These are phyloP conservation scores for Durusdinium trenchii DNA, from an alignment of 73 alveolate species.

Conservation along the genomic window DNA sequence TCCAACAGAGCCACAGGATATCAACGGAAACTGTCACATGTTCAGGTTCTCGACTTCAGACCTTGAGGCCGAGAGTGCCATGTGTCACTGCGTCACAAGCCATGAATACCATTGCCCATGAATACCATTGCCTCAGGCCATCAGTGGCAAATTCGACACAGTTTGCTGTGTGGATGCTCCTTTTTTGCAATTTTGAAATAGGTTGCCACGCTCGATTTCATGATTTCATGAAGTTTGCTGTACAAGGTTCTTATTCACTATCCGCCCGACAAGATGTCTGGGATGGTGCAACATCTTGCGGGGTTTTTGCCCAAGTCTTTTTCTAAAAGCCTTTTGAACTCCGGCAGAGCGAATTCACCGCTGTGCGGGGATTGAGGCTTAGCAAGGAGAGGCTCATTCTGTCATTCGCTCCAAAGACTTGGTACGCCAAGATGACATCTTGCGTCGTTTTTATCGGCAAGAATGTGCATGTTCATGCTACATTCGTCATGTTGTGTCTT, in stretches of 20 bases:
- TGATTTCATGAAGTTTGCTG: background rate
- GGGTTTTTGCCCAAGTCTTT: background rate
- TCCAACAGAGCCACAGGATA: no score
- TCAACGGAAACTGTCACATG: no score
- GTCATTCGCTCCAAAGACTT: conserved; percentile 94
- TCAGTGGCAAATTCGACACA: conserved; percentile 66
- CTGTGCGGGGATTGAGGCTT: conserved; percentile 26
- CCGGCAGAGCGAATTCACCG: background rate
- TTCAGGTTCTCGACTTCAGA: conserved; percentile 92
- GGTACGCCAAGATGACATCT: conserved; percentile 1
- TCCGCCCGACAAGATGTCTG: conserved; percentile 93
- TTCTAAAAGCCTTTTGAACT: background rate
- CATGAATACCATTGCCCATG: background rate
- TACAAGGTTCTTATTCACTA: conserved; percentile 85
- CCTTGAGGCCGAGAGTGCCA: conserved; percentile 23
- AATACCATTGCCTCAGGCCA: conserved; percentile 3
- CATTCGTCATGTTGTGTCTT: no score
- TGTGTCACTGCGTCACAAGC: background rate
- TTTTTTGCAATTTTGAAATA: background rate
- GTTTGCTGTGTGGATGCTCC: conserved; percentile 94
- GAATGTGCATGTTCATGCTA: background rate
- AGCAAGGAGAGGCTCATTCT: conserved; percentile 72
- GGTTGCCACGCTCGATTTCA: background rate
- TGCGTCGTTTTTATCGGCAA: background rate
- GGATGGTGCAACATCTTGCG: conserved; percentile 88